A percentile compares a stretch with the other conserved stretches of the same genome.
These are phyloP conservation scores for Speleostelium caveatum DNA, from an alignment of 78 protist species.

Conservation along the genomic window DNA sequence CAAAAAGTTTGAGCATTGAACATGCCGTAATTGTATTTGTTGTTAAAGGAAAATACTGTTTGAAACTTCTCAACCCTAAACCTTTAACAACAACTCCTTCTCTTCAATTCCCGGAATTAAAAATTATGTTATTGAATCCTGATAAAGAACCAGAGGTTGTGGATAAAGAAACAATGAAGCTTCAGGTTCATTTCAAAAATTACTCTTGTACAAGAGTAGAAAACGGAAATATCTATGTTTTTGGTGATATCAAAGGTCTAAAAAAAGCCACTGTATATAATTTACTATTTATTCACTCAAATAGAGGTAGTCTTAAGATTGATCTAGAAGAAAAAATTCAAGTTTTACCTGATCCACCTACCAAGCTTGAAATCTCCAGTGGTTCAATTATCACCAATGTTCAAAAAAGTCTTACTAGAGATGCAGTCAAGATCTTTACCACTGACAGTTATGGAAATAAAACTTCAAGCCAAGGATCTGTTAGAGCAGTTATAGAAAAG, in stretches of 20 bases:
- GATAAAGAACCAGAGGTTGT: slow-evolving; percentile 13
- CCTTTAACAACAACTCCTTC: neutral
- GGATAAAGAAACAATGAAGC: neutral
- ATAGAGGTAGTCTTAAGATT: slow-evolving; percentile 3
- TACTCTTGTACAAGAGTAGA: neutral
- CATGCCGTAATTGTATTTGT: slow-evolving; percentile 18
- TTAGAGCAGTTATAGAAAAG: slow-evolving; percentile 8
- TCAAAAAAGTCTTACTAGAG: neutral
- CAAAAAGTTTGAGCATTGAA: slow-evolving; percentile 20
- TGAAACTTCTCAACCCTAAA: neutral
- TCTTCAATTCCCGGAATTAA: neutral
- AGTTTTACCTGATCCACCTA: slow-evolving; percentile 39
- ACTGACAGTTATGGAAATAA: slow-evolving; percentile 23
- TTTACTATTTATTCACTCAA: slow-evolving; percentile 8
- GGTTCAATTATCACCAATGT: neutral
- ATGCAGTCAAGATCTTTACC: neutral
- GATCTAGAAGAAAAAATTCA: slow-evolving; percentile 1
- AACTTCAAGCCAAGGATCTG: neutral
- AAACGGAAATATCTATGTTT: slow-evolving; percentile 13
- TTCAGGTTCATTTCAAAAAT: neutral
- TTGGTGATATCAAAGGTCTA: neutral
- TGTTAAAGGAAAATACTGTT: slow-evolving; percentile 11
- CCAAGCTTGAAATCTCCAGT: neutral
- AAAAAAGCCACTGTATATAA: slow-evolving; percentile 31
- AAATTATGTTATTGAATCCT: slow-evolving; percentile 7